Conservation (phyloP, 345 rosid genomes). For the Brassica cretica region DNA sequence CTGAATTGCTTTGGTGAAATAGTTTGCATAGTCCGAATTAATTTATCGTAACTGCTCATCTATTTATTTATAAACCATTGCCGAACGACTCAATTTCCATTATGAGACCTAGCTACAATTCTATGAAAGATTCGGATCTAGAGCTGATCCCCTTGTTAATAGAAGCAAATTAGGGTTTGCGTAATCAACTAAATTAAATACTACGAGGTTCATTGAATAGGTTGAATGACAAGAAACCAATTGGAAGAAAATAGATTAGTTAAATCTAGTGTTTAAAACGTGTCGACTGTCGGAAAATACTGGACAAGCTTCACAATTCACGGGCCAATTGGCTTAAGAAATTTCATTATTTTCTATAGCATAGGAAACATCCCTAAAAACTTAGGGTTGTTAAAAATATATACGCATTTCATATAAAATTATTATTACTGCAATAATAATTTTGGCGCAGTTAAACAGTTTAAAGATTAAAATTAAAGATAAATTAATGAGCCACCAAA, state of each 20-base stretch:
- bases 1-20: background rate
- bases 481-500: constrained; percentile 32
- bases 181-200: constrained; percentile 4
- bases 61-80: background rate
- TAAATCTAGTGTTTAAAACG: constrained; percentile 26
- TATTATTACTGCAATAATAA: constrained; percentile 7
- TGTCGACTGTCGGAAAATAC: constrained; percentile 15
- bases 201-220: background rate
- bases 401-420: constrained; percentile 5
- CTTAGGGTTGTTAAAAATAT: constrained; percentile 31
- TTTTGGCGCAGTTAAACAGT: constrained; percentile 6
- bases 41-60: background rate
- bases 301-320: constrained; percentile 26
- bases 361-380: constrained; percentile 27
- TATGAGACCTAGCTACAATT: background rate
- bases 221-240: background rate
- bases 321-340: constrained; percentile 24
- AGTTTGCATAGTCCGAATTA: background rate
- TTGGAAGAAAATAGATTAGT: background rate
- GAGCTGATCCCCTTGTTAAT: background rate
- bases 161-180: background rate
- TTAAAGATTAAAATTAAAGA: background rate
- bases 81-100: background rate
- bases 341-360: constrained; percentile 13
- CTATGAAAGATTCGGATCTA: constrained; percentile 2